A percentile compares a stretch with the other conserved stretches of the same genome.
These are phyloP conservation scores for Cyberlindnera maritima DNA, from an alignment of 805 yeast species.

Conservation along the genomic window DNA sequence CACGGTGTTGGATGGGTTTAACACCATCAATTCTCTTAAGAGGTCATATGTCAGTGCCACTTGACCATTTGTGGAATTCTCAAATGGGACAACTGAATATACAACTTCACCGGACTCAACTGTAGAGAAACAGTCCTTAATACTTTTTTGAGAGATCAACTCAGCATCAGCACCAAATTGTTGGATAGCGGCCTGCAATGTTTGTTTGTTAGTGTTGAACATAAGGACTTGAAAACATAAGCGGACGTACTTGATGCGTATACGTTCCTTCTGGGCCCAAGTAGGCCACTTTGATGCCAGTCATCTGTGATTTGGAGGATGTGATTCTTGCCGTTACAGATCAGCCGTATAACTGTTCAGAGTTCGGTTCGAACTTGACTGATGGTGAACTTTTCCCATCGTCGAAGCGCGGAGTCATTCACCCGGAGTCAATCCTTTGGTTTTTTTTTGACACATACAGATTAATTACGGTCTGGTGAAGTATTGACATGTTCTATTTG, in stretches of 20 bases:
- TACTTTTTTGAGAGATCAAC: slow-evolving; percentile 24
- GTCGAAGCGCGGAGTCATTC: neutral
- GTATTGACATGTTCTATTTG: neutral
- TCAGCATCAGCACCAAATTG: slow-evolving; percentile 38
- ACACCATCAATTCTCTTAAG: slow-evolving; percentile 61
- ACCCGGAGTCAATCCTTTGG: neutral
- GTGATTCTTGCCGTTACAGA: neutral
- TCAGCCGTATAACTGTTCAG: neutral
- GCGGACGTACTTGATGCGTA: slow-evolving; percentile 67
- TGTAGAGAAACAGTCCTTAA: slow-evolving; percentile 62
- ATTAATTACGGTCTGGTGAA: neutral
- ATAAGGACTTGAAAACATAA: neutral
- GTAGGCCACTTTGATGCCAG: slow-evolving; percentile 53
- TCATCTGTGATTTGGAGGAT: neutral
- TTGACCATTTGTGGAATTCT: slow-evolving; percentile 93
- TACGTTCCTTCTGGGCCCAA: slow-evolving; percentile 93
- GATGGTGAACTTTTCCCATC: neutral
- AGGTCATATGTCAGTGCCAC: slow-evolving; percentile 85
- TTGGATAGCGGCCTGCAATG: slow-evolving; percentile 52
- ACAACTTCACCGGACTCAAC: slow-evolving; percentile 45
- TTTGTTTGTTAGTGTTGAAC: slow-evolving; percentile 1
- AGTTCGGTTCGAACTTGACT: too few species aligned
- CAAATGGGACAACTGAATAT: slow-evolving; percentile 82
- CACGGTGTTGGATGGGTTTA: slow-evolving; percentile 13
- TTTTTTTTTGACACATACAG: neutral